These are phyloP conservation scores for Yarrowia sp. DNA, from an alignment of 805 yeast species.

Conservation along the genomic window DNA sequence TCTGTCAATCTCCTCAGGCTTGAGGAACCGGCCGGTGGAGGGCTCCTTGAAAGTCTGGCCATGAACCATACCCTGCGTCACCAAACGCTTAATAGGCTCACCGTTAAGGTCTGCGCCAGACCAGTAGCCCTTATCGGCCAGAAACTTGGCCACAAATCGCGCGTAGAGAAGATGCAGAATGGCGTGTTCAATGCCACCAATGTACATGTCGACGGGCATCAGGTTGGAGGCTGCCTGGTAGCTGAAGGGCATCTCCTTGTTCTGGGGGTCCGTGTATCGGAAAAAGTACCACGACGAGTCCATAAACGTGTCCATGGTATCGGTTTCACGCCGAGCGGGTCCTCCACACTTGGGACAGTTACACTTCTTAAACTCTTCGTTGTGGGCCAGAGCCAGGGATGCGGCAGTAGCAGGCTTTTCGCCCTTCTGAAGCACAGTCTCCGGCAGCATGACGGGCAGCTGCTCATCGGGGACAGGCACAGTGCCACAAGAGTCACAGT, in stretches of 20 bases:
- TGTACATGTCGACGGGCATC: constrained; percentile 87
- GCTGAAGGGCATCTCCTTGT: constrained; percentile 61
- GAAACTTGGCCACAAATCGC: constrained; percentile 82
- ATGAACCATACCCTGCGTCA: constrained; percentile 98
- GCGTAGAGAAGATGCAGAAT: constrained; percentile 88
- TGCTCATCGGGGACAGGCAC: constrained; percentile 92
- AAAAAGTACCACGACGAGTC: constrained; percentile 97
- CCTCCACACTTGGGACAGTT: constrained; percentile 79
- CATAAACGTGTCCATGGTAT: constrained; percentile 98
- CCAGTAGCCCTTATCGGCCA: constrained; percentile 73
- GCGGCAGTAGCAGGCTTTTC: constrained; percentile 61
- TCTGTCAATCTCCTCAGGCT: constrained; percentile 73
- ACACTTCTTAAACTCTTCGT: constrained; percentile 72
- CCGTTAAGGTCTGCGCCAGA: constrained; percentile 62
- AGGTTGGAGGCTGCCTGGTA: constrained; percentile 56
- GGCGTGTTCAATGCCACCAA: constrained; percentile 98
- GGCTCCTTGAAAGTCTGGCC: constrained; percentile 85
- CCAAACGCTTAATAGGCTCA: constrained; percentile 81
- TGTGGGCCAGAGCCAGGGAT: constrained; percentile 56
- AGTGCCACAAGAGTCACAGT: constrained; percentile 83
- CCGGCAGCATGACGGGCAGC: constrained; percentile 83
- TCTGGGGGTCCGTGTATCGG: constrained; percentile 77
- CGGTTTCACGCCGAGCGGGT: constrained; percentile 86
- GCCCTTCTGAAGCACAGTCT: constrained; percentile 49
- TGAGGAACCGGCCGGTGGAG: constrained; percentile 71